Percentiles rank a stretch among this genome's conserved stretches.
Evolutionary conservation across 2,329 filamentous ascomycete genomes (phyloP).

Genomic region (Talaromyces sp.): DNA sequence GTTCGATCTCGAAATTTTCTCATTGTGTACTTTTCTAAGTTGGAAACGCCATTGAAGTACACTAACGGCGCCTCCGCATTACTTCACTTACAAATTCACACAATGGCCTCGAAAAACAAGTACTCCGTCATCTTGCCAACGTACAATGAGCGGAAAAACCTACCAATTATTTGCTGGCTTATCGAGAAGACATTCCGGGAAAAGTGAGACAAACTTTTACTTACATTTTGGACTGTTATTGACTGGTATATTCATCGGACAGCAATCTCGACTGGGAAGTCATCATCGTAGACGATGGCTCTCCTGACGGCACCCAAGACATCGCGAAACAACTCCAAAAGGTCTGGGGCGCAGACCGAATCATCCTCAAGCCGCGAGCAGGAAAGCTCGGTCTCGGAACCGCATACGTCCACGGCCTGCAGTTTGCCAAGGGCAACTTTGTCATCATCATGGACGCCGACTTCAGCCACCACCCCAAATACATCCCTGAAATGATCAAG

Average conservation of each 20-base stretch:
- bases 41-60: not conserved
- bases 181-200: slow-evolving; percentile 88
- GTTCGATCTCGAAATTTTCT: not conserved
- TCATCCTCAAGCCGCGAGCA: slow-evolving; percentile 78
- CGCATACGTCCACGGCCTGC: slow-evolving; percentile 89
- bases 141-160: slow-evolving; percentile 96
- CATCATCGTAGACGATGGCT: slow-evolving; percentile 96
- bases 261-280: slow-evolving; percentile 96
- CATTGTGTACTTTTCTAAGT: not conserved
- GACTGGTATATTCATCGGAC: slow-evolving; percentile 6
- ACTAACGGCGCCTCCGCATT: not conserved
- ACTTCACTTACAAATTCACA: slow-evolving; percentile 16
- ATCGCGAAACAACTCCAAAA: slow-evolving; percentile 86
- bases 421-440: slow-evolving; percentile 86
- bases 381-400: slow-evolving; percentile 97
- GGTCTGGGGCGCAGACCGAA: slow-evolving; percentile 68
- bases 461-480: slow-evolving; percentile 98
- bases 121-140: slow-evolving; percentile 97
- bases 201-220: slow-evolving; percentile 52
- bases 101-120: slow-evolving; percentile 57
- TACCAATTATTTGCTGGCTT: slow-evolving; percentile 93
- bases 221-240: not conserved
- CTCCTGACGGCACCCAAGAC: slow-evolving; percentile 88
- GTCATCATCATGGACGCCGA: slow-evolving; percentile 99
- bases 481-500: slow-evolving; percentile 90